phyloP scores from a whole-genome alignment of 306 rosid genomes.

The Argentina anserina region DNA sequence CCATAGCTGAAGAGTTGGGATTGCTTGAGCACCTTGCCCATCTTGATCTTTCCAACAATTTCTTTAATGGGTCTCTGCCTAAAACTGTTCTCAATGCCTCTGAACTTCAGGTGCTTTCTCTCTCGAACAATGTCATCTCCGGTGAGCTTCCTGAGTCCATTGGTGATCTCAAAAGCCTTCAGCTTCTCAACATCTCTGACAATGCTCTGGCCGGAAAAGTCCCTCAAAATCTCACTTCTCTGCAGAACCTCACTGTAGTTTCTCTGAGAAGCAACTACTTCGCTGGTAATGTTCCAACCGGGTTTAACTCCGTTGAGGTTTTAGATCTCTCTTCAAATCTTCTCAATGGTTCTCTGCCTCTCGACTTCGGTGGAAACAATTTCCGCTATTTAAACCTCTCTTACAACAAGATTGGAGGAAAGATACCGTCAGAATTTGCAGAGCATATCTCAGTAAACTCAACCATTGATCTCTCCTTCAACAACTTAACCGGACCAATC shows the following conservation, averaged over 20 bases:
- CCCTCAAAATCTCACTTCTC: constrained; percentile 47
- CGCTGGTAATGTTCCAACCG: constrained; percentile 54
- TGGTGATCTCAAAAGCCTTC: constrained; percentile 51
- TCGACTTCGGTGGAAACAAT: constrained; percentile 44
- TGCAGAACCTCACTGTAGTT: constrained; percentile 56
- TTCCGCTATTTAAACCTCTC: constrained; percentile 70
- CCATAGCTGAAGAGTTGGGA: constrained; percentile 60
- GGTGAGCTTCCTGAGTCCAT: constrained; percentile 59
- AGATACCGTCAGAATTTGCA: constrained; percentile 54
- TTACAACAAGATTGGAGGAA: constrained; percentile 71
- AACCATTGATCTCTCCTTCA: constrained; percentile 80
- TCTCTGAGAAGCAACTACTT: constrained; percentile 70
- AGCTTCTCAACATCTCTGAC: constrained; percentile 69
- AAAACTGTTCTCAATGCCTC: constrained; percentile 68
- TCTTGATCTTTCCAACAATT: constrained; percentile 80
- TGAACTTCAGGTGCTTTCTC: constrained; percentile 63
- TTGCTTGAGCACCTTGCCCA: constrained; percentile 54
- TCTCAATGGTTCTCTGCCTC: constrained; percentile 72
- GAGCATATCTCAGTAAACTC: constrained; percentile 41
- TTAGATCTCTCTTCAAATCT: constrained; percentile 86
- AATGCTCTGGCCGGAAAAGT: constrained; percentile 74
- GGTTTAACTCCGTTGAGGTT: constrained; percentile 42
- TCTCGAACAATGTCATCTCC: constrained; percentile 70
- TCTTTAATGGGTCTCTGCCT: constrained; percentile 79
- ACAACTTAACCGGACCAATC: constrained; percentile 67